A percentile compares a stretch with the other conserved stretches of the same genome.
Evolutionary conservation across 192 early-diverging fungal species (phyloP).

Genomic region (Fimicolochytrium jonesii): DNA sequence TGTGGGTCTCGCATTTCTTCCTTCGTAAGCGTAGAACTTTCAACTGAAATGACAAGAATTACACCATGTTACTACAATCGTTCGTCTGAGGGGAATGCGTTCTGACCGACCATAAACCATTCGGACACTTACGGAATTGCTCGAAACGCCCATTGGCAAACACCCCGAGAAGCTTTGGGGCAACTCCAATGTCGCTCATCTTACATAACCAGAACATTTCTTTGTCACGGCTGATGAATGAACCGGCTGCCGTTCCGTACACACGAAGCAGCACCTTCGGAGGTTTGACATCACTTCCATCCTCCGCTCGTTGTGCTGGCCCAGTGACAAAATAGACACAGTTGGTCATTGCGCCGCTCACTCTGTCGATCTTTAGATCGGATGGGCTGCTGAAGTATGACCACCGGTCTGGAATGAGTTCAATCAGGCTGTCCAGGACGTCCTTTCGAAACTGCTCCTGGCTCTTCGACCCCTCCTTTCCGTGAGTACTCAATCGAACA

Average conservation of each 20-base stretch:
- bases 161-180: slow-evolving; percentile 66
- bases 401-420: slow-evolving; percentile 20
- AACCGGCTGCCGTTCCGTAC: slow-evolving; percentile 77
- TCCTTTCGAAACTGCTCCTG: neutral
- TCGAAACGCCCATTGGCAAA: slow-evolving; percentile 87
- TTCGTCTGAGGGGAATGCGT: too few relatives aligned
- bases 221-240: slow-evolving; percentile 70
- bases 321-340: slow-evolving; percentile 34
- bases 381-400: slow-evolving; percentile 4
- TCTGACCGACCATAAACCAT: too few relatives aligned
- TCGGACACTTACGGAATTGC: slow-evolving; percentile 49
- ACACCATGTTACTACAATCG: too few relatives aligned
- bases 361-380: slow-evolving; percentile 37
- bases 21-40: slow-evolving; percentile 65
- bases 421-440: slow-evolving; percentile 11
- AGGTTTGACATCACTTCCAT: slow-evolving; percentile 3
- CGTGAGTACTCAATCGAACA: neutral
- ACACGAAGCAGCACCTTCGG: slow-evolving; percentile 47
- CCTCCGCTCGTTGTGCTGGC: neutral
- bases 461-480: too few relatives aligned
- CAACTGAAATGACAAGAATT: too few relatives aligned
- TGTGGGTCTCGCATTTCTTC: slow-evolving; percentile 62
- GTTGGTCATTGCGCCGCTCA: slow-evolving; percentile 75
- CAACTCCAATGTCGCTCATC: slow-evolving; percentile 66
- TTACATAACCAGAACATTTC: slow-evolving; percentile 76